phyloP scores from a whole-genome alignment of 345 rosid species.

The Rhodomyrtus tomentosa region DNA sequence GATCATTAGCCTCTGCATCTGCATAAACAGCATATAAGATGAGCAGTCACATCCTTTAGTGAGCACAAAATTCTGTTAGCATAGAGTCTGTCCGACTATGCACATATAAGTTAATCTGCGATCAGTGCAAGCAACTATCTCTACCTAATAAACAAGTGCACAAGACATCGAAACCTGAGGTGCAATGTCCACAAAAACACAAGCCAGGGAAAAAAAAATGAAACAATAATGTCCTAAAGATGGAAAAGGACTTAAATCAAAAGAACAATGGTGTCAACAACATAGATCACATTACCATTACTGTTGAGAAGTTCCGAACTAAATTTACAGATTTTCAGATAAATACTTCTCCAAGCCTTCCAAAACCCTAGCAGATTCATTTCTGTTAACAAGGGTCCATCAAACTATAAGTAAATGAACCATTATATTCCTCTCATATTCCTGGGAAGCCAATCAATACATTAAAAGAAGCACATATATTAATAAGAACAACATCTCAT shows the following conservation, averaged over 20 bases:
- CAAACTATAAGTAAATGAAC: background rate
- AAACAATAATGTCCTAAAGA: background rate
- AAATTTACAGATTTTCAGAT: background rate
- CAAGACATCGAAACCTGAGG: background rate
- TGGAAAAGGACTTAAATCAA: background rate
- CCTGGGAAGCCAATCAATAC: background rate
- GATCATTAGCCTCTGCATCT: conserved; percentile 40
- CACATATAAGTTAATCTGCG: background rate
- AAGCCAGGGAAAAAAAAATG: no score
- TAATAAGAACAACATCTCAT: background rate
- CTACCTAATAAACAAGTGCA: background rate
- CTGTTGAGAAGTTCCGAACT: background rate
- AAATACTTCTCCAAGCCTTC: background rate
- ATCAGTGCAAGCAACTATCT: background rate
- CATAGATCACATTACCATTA: background rate
- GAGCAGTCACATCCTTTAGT: background rate
- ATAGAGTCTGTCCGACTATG: background rate
- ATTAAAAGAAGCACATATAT: background rate
- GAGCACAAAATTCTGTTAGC: background rate
- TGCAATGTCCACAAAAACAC: no score
- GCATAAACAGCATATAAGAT: background rate
- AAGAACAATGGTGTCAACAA: background rate
- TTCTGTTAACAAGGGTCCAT: background rate
- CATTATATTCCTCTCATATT: background rate
- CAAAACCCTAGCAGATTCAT: background rate